Conservation (phyloP, 805 yeast species). For the Hanseniaspora guilliermondii region DNA sequence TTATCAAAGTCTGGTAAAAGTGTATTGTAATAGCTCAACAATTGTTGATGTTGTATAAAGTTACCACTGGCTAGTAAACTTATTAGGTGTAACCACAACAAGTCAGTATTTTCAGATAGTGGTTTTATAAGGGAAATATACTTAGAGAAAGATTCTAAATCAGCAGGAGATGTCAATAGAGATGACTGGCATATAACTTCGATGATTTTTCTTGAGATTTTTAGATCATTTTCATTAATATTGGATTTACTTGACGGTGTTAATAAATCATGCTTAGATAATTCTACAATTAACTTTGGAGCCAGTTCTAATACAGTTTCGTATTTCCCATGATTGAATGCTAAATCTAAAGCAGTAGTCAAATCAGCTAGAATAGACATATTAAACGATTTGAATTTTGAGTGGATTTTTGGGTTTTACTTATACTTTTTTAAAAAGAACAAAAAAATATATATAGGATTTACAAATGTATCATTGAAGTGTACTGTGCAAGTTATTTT, state of each 20-base stretch:
- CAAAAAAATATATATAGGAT: no score
- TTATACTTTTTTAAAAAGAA: neutral
- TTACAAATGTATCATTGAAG: neutral
- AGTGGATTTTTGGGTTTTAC: neutral
- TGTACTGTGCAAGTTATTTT: no score
- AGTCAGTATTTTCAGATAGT: conserved; percentile 3
- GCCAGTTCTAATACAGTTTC: conserved; percentile 47
- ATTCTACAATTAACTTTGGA: conserved; percentile 62
- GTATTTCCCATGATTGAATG: conserved; percentile 53
- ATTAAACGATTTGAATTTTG: neutral
- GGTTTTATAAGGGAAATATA: conserved; percentile 56
- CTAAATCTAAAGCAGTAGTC: conserved; percentile 53
- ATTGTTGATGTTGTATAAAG: conserved; percentile 13
- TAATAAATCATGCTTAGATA: conserved; percentile 64
- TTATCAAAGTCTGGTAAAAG: conserved; percentile 47
- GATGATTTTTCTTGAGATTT: conserved; percentile 66
- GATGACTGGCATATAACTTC: conserved; percentile 81
- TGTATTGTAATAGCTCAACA: conserved; percentile 73
- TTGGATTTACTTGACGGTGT: conserved; percentile 43
- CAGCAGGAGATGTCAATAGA: conserved; percentile 49
- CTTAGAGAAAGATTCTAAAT: conserved; percentile 53
- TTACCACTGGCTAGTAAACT: conserved; percentile 71
- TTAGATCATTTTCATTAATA: conserved; percentile 47
- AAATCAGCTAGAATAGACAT: conserved; percentile 50
- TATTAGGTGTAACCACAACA: conserved; percentile 46